Evolutionary conservation across 2,329 filamentous ascomycete genomes (phyloP).

Genomic region (Pseudogymnoascus verrucosus): DNA sequence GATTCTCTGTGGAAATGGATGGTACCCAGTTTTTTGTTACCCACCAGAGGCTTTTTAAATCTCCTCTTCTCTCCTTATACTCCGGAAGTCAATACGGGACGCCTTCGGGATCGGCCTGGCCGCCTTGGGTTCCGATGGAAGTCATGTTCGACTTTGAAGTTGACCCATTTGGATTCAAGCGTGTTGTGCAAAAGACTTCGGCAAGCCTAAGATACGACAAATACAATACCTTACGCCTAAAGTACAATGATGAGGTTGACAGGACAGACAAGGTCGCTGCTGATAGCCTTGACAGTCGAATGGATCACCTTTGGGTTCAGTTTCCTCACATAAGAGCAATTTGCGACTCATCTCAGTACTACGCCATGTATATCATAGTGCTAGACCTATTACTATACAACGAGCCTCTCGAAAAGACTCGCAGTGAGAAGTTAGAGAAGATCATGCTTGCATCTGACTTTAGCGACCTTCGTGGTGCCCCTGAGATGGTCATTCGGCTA

Average conservation of each 20-base stretch:
- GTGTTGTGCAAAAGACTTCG: conserved; percentile 94
- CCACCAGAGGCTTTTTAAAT: conserved; percentile 81
- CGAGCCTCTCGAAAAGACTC: conserved; percentile 94
- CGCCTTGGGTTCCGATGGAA: conserved; percentile 96
- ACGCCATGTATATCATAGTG: conserved; percentile 96
- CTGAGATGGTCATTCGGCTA: conserved; percentile 82
- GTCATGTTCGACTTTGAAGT: conserved; percentile 95
- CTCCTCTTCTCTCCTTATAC: conserved; percentile 82
- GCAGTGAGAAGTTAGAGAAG: conserved; percentile 89
- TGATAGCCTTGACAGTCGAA: conserved; percentile 63
- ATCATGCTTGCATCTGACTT: conserved; percentile 99
- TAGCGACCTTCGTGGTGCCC: conserved; percentile 87
- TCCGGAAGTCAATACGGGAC: conserved; percentile 90
- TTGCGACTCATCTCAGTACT: conserved; percentile 96
- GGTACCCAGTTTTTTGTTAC: conserved; percentile 98
- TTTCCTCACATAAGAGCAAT: conserved; percentile 92
- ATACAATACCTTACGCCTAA: conserved; percentile 92
- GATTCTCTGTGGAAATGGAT: conserved; percentile 93
- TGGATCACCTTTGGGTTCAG: conserved; percentile 94
- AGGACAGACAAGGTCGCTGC: conserved; percentile 48
- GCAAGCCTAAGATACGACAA: conserved; percentile 94
- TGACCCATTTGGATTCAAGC: conserved; percentile 94
- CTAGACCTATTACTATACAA: conserved; percentile 92
- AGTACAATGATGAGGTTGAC: conserved; percentile 91
- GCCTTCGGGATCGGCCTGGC: conserved; percentile 79